Conservation (phyloP, 306 rosid genomes). For the Vigna trinervia region DNA sequence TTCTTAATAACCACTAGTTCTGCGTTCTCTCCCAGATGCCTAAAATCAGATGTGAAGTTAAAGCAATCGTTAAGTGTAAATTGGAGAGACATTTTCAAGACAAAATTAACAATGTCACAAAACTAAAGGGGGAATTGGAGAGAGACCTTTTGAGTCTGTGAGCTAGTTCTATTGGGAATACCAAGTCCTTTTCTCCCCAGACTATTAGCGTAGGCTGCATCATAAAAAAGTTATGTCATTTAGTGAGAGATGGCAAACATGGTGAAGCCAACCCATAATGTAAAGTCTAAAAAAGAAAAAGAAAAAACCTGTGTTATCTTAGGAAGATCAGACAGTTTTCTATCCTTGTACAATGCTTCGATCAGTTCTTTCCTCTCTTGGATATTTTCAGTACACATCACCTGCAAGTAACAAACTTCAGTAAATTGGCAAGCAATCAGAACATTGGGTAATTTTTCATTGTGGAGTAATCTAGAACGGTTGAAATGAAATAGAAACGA, state of each 20-base stretch:
- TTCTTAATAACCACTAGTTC: conserved; percentile 70
- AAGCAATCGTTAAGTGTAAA: not conserved
- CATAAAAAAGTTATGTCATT: conserved; percentile 25
- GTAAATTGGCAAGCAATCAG: not conserved
- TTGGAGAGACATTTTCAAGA: conserved; percentile 21
- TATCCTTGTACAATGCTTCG: conserved; percentile 62
- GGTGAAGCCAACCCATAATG: conserved; percentile 8
- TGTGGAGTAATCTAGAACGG: not conserved
- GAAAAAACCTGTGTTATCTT: conserved; percentile 74
- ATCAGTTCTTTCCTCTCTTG: conserved; percentile 79
- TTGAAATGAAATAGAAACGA: not conserved
- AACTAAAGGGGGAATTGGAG: not conserved
- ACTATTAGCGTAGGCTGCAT: conserved; percentile 78
- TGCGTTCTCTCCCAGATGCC: conserved; percentile 79
- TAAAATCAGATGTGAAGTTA: conserved; percentile 29
- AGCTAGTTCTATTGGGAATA: conserved; percentile 89
- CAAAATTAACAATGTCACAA: not conserved
- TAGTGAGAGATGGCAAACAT: no score
- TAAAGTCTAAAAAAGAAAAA: not conserved
- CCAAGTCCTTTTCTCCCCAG: conserved; percentile 88
- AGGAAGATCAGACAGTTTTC: conserved; percentile 78
- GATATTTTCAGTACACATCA: conserved; percentile 67
- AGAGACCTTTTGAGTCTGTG: conserved; percentile 73
- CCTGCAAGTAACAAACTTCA: conserved; percentile 53
- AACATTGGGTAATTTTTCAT: not conserved